phyloP scores from a whole-genome alignment of 148 eudicot species.

The Cornus controversa region DNA sequence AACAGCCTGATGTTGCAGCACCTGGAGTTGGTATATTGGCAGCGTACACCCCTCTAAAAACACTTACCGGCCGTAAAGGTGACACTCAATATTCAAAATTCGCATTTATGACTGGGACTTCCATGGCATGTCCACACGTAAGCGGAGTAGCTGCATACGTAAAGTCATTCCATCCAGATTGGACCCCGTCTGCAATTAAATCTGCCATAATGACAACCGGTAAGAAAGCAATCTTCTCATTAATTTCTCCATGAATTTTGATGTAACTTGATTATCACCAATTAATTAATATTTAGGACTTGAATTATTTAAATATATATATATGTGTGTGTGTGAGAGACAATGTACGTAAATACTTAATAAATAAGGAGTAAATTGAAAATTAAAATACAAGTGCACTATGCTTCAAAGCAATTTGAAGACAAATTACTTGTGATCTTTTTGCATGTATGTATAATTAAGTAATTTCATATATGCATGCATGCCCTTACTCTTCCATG shows the following conservation, averaged over 20 bases:
- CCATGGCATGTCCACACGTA: slow-evolving; percentile 92
- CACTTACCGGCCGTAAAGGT: slow-evolving; percentile 78
- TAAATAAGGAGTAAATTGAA: too few species aligned
- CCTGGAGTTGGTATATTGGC: slow-evolving; percentile 90
- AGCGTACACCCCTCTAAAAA: slow-evolving; percentile 67
- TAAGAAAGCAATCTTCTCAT: slow-evolving; percentile 11
- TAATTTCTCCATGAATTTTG: too few species aligned
- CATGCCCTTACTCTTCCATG: neutral
- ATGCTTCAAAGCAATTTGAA: too few species aligned
- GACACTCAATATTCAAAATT: slow-evolving; percentile 71
- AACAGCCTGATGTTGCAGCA: slow-evolving; percentile 89
- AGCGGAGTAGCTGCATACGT: slow-evolving; percentile 82
- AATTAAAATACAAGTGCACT: too few species aligned
- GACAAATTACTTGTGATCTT: neutral
- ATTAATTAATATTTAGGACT: too few species aligned
- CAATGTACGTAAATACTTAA: too few species aligned
- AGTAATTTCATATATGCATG: too few species aligned
- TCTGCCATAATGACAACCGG: slow-evolving; percentile 87
- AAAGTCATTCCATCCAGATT: slow-evolving; percentile 74
- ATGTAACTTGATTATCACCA: too few species aligned
- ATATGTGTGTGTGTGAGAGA: too few species aligned
- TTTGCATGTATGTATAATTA: too few species aligned
- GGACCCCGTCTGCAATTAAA: slow-evolving; percentile 85
- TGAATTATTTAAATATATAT: too few species aligned
- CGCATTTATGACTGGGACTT: slow-evolving; percentile 84